A percentile compares a stretch with the other conserved stretches of the same genome.
Evolutionary conservation across 2,329 filamentous ascomycete species (phyloP).

Genomic region (Canariomyces notabilis): DNA sequence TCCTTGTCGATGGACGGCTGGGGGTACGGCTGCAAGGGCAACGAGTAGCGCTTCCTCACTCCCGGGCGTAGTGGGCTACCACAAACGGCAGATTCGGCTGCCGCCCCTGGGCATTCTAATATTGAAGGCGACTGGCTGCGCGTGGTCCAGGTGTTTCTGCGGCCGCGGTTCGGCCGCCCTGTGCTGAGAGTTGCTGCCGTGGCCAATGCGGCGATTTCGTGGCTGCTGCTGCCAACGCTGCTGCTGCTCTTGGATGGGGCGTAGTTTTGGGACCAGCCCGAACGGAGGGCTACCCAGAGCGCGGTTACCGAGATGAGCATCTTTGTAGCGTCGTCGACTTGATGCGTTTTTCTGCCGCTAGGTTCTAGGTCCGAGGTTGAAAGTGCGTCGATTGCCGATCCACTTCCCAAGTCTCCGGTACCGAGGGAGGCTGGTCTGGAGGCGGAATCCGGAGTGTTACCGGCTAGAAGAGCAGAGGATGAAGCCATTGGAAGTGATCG

Average conservation of each 20-base stretch:
- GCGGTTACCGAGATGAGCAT: constrained; percentile 48
- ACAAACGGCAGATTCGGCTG: not conserved
- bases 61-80: not conserved
- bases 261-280: constrained; percentile 33
- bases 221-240: not conserved
- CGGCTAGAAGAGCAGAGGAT: not conserved
- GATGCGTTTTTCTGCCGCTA: constrained; percentile 31
- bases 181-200: not conserved
- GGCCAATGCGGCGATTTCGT: not conserved
- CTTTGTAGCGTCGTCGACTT: constrained; percentile 41
- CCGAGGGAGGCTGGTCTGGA: constrained; percentile 11
- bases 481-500: constrained; percentile 10
- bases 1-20: not conserved
- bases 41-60: constrained; percentile 9
- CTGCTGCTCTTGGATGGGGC: constrained; percentile 2
- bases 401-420: constrained; percentile 23
- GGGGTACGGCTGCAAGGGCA: constrained; percentile 3
- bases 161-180: constrained; percentile 6
- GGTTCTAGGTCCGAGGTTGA: constrained; percentile 11
- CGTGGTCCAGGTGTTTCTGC: constrained; percentile 22
- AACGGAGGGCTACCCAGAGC: constrained; percentile 46
- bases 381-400: constrained; percentile 18
- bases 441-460: constrained; percentile 2
- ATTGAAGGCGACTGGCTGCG: constrained; percentile 7
- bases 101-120: constrained; percentile 5